A percentile compares a stretch with the other conserved stretches of the same genome.
phyloP scores from a whole-genome alignment of 2,329 filamentous ascomycete genomes.

The Scedosporium minutisporum region DNA sequence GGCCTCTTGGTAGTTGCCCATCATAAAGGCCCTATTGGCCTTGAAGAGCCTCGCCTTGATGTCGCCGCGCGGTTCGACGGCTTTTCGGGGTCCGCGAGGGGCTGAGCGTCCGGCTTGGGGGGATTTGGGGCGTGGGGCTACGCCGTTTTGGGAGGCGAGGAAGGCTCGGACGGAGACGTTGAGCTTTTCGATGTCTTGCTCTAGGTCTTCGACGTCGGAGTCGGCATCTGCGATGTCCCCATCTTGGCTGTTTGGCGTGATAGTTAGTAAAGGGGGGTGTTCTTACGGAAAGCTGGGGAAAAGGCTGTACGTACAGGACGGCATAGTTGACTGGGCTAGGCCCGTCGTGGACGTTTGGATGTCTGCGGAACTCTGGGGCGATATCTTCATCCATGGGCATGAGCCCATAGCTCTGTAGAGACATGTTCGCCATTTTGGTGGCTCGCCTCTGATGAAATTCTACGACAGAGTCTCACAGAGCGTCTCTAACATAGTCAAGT shows the following conservation, averaged over 20 bases:
- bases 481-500: not conserved
- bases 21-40: constrained; percentile 60
- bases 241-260: constrained; percentile 5
- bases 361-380: not conserved
- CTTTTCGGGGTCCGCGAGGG: constrained; percentile 41
- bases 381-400: constrained; percentile 3
- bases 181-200: constrained; percentile 32
- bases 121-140: constrained; percentile 11
- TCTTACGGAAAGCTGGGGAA: too few relatives aligned
- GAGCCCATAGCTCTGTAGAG: constrained; percentile 1
- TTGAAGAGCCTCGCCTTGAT: constrained; percentile 58
- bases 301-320: not conserved
- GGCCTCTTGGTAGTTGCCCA: constrained; percentile 50
- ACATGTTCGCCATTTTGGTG: not conserved
- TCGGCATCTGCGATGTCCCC: constrained; percentile 29
- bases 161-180: constrained; percentile 32
- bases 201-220: constrained; percentile 33
- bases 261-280: not conserved
- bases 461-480: not conserved
- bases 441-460: not conserved
- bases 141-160: constrained; percentile 25
- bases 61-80: constrained; percentile 59
- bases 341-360: not conserved
- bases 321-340: not conserved
- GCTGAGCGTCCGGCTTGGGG: constrained; percentile 17